Conservation (phyloP, 768 basidiomycete genomes). For the Dentipellis sp. region DNA sequence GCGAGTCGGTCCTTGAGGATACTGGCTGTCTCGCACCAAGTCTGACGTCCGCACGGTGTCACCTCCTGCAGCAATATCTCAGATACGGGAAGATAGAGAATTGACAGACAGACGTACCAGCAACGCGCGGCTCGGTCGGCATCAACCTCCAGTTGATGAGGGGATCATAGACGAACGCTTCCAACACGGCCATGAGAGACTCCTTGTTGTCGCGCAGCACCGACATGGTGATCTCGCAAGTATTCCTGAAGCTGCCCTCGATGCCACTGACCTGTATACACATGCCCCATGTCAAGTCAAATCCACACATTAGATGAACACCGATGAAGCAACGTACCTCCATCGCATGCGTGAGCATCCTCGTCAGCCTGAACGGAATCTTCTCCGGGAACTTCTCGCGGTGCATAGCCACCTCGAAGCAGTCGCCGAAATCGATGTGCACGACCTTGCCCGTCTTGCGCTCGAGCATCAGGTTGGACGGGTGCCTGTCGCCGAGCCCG, state of each 20-base stretch:
- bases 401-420: conserved; percentile 97
- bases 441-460: conserved; percentile 90
- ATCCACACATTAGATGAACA: not conserved
- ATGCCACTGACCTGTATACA: conserved; percentile 85
- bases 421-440: conserved; percentile 97
- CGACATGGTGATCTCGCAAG: conserved; percentile 96
- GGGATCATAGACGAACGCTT: conserved; percentile 98
- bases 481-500: conserved; percentile 95
- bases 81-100: conserved; percentile 2
- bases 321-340: conserved; percentile 50
- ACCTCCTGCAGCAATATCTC: conserved; percentile 20
- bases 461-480: conserved; percentile 89
- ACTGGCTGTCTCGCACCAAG: conserved; percentile 54
- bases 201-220: conserved; percentile 96
- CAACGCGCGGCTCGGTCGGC: conserved; percentile 70
- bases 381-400: conserved; percentile 99
- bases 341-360: conserved; percentile 99
- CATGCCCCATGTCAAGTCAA: not conserved
- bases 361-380: conserved; percentile 94
- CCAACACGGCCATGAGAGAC: conserved; percentile 97
- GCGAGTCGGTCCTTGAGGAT: conserved; percentile 72
- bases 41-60: conserved; percentile 52
- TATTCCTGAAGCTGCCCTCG: conserved; percentile 91
- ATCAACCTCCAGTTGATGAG: conserved; percentile 95
- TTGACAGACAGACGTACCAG: conserved; percentile 40